Conservation (phyloP, 2,329 filamentous ascomycete species). For the Colletotrichum spaethianum region DNA sequence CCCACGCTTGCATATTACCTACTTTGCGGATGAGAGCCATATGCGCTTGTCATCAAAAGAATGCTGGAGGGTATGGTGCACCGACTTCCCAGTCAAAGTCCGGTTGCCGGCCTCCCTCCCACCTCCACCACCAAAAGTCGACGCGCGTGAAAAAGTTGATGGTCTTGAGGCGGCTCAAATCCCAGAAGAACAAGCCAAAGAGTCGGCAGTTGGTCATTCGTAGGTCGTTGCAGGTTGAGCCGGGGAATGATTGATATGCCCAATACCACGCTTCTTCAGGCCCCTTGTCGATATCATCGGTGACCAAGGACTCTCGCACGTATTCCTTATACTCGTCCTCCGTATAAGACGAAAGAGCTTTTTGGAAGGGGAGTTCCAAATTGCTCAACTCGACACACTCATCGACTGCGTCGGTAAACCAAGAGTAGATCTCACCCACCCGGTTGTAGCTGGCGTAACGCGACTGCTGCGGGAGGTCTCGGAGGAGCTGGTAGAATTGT, state of each 20-base stretch:
- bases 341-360: neutral
- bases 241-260: conserved; percentile 30
- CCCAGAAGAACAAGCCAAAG: conserved; percentile 38
- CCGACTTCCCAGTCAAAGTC: conserved; percentile 35
- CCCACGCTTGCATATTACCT: neutral
- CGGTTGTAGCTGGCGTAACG: conserved; percentile 35
- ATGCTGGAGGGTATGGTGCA: neutral
- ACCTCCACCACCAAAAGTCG: conserved; percentile 35
- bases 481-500: conserved; percentile 26
- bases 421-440: conserved; percentile 31
- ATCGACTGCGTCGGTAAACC: conserved; percentile 34
- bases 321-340: conserved; percentile 16
- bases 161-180: conserved; percentile 28
- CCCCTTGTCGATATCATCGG: conserved; percentile 26
- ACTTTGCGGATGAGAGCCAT: neutral
- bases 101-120: conserved; percentile 35
- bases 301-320: conserved; percentile 16
- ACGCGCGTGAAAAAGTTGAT: conserved; percentile 36
- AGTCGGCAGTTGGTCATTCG: conserved; percentile 36
- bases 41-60: neutral
- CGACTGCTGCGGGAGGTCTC: conserved; percentile 25
- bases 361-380: conserved; percentile 10
- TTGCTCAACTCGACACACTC: conserved; percentile 22
- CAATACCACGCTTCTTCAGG: conserved; percentile 39
- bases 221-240: conserved; percentile 21